Evolutionary conservation across 169 alveolate genomes (phyloP).

Genomic region (Blepharisma undulans): DNA sequence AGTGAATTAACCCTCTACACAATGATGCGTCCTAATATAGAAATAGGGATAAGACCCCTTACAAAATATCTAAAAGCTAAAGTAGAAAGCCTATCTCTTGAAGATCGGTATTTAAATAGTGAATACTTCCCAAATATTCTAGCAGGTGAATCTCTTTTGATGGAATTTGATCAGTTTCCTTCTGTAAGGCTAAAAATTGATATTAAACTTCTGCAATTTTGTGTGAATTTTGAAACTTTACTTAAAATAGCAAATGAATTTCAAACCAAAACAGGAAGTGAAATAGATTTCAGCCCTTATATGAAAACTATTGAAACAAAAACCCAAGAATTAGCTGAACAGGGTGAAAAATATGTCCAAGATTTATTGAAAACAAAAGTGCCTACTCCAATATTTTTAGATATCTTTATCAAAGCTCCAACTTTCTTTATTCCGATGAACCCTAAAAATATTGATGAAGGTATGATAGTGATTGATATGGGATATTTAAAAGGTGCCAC

Average conservation of each 20-base stretch:
- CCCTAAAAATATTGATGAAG: neutral
- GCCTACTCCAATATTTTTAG: neutral
- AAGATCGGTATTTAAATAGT: neutral
- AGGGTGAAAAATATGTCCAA: neutral
- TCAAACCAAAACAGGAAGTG: neutral
- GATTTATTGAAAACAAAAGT: neutral
- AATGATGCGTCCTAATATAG: neutral
- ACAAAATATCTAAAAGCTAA: neutral
- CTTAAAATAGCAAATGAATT: neutral
- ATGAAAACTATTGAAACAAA: neutral
- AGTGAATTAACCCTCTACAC: neutral
- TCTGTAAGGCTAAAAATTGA: neutral
- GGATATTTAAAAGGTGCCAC: neutral
- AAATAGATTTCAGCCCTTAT: neutral
- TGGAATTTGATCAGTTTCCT: neutral
- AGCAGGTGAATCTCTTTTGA: neutral
- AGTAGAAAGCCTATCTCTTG: neutral
- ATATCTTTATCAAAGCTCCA: constrained; percentile 9
- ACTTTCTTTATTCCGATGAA: neutral
- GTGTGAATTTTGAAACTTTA: neutral
- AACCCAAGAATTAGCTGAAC: neutral
- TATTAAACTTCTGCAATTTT: neutral
- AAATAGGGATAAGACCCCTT: neutral
- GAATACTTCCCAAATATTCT: neutral
- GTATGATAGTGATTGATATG: neutral